phyloP scores from a whole-genome alignment of 768 basidiomycete genomes.

The Rhizopogon vulgaris region DNA sequence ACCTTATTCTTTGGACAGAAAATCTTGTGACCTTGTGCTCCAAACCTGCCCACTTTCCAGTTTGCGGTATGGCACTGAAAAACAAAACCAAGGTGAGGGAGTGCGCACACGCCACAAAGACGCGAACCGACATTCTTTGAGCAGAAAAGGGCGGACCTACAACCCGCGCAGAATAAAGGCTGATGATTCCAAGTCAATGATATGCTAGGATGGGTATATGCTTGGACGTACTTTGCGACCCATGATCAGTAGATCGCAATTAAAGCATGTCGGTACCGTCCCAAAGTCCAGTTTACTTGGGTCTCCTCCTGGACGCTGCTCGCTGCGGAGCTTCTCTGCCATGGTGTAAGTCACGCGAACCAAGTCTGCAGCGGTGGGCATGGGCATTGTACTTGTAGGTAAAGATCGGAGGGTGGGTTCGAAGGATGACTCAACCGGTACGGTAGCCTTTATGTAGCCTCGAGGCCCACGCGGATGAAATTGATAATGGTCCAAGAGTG shows the following conservation, averaged over 20 bases:
- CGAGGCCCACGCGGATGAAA: too few relatives aligned
- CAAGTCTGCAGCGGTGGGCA: conserved; percentile 21
- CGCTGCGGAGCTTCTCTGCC: conserved; percentile 22
- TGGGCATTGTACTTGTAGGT: conserved; percentile 5
- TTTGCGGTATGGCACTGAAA: conserved; percentile 29
- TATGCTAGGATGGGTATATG: not conserved
- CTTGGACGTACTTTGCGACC: conserved; percentile 15
- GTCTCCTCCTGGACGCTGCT: conserved; percentile 20
- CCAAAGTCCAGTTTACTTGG: conserved; percentile 24
- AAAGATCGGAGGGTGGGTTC: not conserved
- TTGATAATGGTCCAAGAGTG: too few relatives aligned
- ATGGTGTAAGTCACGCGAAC: conserved; percentile 21
- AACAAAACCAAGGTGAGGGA: conserved; percentile 2
- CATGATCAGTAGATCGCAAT: conserved; percentile 12
- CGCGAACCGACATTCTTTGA: conserved; percentile 17
- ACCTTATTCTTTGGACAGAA: conserved; percentile 32
- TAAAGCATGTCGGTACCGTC: conserved; percentile 16
- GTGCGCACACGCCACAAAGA: not conserved
- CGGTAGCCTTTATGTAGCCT: too few relatives aligned
- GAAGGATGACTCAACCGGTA: too few relatives aligned
- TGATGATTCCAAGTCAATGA: conserved; percentile 3
- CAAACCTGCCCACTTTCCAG: conserved; percentile 27
- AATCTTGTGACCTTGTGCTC: conserved; percentile 25
- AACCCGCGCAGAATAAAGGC: conserved; percentile 23
- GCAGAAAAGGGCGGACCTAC: conserved; percentile 25